Conservation (phyloP, 352 stramenopile species). For the Globisporangium mamillatum region DNA sequence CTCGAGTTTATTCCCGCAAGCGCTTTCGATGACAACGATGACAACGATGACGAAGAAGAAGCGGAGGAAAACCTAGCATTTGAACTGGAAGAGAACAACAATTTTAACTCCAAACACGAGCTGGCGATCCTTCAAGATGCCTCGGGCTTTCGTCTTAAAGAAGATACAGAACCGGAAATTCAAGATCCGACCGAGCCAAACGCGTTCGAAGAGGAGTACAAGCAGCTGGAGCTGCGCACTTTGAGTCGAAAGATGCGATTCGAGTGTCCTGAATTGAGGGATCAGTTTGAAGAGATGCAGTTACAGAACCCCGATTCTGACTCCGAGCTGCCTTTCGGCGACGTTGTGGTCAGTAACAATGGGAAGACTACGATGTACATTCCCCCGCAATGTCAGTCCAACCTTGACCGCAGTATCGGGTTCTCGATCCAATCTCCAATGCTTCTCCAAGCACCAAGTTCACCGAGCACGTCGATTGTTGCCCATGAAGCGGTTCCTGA, state of each 20-base stretch:
- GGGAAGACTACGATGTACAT: slow-evolving; percentile 56
- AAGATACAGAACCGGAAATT: slow-evolving; percentile 5
- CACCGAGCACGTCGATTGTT: slow-evolving; percentile 6
- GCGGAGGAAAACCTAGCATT: neutral
- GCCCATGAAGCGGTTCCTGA: neutral
- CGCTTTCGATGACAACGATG: slow-evolving; percentile 17
- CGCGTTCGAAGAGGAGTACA: slow-evolving; percentile 12
- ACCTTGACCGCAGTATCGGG: neutral
- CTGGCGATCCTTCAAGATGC: neutral
- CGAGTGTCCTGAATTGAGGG: slow-evolving; percentile 22
- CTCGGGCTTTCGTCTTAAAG: neutral
- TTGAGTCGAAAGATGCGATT: slow-evolving; percentile 24
- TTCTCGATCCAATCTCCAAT: neutral
- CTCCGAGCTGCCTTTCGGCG: neutral
- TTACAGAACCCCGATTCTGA: neutral
- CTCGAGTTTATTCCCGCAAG: slow-evolving; percentile 42
- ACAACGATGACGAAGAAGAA: slow-evolving; percentile 16
- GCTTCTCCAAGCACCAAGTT: neutral
- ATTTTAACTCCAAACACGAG: slow-evolving; percentile 2
- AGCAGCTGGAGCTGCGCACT: slow-evolving; percentile 13
- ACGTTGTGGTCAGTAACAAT: slow-evolving; percentile 38
- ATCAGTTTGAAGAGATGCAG: slow-evolving; percentile 9
- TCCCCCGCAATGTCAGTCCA: slow-evolving; percentile 20
- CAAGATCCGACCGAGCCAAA: slow-evolving; percentile 20
- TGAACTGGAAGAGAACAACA: neutral